A percentile compares a stretch with the other conserved stretches of the same genome.
Conservation (phyloP, 768 basidiomycete species). For the Chiua virens region DNA sequence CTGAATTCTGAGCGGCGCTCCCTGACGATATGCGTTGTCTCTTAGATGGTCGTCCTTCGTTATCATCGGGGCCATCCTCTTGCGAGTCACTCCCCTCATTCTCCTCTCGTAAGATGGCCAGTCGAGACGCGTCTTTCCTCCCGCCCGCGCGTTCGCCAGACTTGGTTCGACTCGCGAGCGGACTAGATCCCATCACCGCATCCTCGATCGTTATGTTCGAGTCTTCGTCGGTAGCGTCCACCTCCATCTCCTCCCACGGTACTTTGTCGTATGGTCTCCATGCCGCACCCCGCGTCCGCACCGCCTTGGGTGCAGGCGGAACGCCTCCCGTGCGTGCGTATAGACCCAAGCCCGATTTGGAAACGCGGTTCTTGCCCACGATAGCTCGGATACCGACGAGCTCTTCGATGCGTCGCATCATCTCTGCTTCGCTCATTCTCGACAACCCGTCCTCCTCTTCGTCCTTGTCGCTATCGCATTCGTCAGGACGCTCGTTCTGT, state of each 20-base stretch:
- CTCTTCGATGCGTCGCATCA: conserved; percentile 57
- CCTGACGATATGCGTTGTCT: conserved; percentile 14
- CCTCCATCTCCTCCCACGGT: conserved; percentile 27
- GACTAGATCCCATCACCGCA: conserved; percentile 21
- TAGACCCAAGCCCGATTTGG: conserved; percentile 25
- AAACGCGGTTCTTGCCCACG: conserved; percentile 31
- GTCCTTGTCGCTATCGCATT: neutral
- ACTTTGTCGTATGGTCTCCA: conserved; percentile 19
- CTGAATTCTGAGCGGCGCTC: neutral
- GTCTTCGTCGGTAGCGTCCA: conserved; percentile 11
- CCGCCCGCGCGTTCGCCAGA: conserved; percentile 5
- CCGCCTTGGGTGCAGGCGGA: conserved; percentile 31
- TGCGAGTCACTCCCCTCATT: conserved; percentile 19
- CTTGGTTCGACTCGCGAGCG: conserved; percentile 24
- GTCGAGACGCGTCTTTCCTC: conserved; percentile 7
- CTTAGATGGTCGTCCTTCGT: conserved; percentile 19
- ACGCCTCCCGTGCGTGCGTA: conserved; percentile 15
- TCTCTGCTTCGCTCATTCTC: conserved; percentile 38
- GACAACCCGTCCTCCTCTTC: conserved; percentile 14
- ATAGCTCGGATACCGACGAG: conserved; percentile 53
- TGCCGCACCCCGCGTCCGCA: conserved; percentile 20
- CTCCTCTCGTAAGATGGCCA: conserved; percentile 29
- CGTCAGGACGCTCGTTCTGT: neutral
- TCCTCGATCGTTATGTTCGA: conserved; percentile 16
- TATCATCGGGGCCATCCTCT: conserved; percentile 5